Evolutionary conservation across 495 filamentous ascomycete genomes (phyloP).

Genomic region (Talaromyces trachyspermus): DNA sequence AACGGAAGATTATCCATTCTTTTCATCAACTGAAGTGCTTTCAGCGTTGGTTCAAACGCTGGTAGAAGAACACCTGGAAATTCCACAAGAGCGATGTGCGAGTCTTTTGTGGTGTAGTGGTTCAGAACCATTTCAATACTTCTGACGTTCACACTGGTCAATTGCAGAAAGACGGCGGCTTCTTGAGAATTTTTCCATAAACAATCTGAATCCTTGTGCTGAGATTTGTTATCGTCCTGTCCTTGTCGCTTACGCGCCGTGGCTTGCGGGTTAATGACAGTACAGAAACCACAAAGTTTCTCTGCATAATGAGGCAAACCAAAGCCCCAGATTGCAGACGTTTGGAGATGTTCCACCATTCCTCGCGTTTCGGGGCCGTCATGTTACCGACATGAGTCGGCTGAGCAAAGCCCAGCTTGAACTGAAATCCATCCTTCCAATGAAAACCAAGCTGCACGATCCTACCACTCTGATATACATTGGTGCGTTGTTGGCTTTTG

Average conservation of each 20-base stretch:
- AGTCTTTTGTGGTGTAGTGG: conserved; percentile 1
- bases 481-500: conserved; percentile 15
- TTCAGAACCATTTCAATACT: conserved; percentile 23
- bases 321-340: conserved; percentile 50
- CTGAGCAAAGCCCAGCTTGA: conserved; percentile 51
- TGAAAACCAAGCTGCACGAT: conserved; percentile 36
- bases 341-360: conserved; percentile 57
- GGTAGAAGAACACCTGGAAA: conserved; percentile 63
- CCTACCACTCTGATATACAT: conserved; percentile 32
- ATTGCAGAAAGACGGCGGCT: conserved; percentile 11
- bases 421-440: conserved; percentile 41
- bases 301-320: conserved; percentile 47
- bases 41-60: conserved; percentile 59
- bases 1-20: conserved; percentile 49
- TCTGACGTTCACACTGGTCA: conserved; percentile 16
- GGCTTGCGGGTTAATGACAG: conserved; percentile 31
- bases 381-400: conserved; percentile 29
- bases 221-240: conserved; percentile 15
- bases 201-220: conserved; percentile 8
- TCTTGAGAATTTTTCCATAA: conserved; percentile 12
- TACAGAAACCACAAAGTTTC: conserved; percentile 42
- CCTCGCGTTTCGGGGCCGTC: conserved; percentile 27
- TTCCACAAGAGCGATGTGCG: conserved; percentile 45
- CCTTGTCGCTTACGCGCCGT: neutral
- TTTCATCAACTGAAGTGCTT: conserved; percentile 55